Base-by-base conservation (phyloP, 2,329 filamentous ascomycete species). In the Sordariomycetes sp. region DNA sequence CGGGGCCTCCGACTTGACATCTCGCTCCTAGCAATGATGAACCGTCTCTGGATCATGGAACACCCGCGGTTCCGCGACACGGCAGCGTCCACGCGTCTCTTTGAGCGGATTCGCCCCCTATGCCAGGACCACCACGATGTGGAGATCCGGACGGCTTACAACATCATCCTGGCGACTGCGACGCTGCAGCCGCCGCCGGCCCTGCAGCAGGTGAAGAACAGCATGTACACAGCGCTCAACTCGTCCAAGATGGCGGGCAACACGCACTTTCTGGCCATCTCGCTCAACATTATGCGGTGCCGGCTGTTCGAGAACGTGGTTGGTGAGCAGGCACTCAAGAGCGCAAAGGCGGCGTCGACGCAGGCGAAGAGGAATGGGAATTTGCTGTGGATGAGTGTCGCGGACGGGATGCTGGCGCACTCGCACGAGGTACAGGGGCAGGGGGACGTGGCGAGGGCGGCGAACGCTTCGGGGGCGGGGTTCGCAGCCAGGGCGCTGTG, bases 241-340 rank as follows among this genome's bases (percentile, higher is more conserved):
- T 81, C 83, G 2, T 85, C 88, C 13, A 85, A 86, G 61, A 74
- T 76, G 8, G 84, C 86, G 10, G 76, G 77, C 57, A 96, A 96
- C 67, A 82, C 82, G 34, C 87, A 95, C 62, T 86, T 91, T 57
- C 79, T 90, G n/a, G 85, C 85, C 53, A 87, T 96, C 61, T 85
- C 87, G 6, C 80, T 96, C 59, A 90, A 85, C 62, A 85, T 94
- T 62, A 95, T 96, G 87, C 86, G 87, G 56, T 84, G 80, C 65
- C 81, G 84, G 55, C 87, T 96, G 65, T 96, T 91, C 69, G 85
- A 86, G 52, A 86, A 87, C 59, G 86, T 91, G 15, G 82, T 95
- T 3, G 90, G 90, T 54, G 86, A 87, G 59, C 87, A 91, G 68
- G 86, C 87, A 0, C 77, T 89, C 59, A 90, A 90, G 71, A 88